Percentiles rank a stretch among this genome's conserved stretches.
These are phyloP conservation scores for Termitomyces sp. DNA, from an alignment of 1,284 basidiomycete genomes.

Conservation along the genomic window DNA sequence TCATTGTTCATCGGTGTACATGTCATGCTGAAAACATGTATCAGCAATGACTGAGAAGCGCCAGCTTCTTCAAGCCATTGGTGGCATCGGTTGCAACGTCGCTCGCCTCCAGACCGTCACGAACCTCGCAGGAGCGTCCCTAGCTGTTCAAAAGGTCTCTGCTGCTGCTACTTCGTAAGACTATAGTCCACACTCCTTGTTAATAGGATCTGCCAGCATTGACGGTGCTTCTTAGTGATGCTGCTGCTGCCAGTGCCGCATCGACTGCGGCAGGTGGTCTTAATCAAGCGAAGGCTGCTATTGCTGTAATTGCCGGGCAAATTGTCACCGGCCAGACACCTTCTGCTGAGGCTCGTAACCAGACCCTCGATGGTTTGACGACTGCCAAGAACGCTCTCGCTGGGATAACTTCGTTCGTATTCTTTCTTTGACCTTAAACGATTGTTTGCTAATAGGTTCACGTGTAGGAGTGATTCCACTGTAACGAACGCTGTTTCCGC, in stretches of 20 bases:
- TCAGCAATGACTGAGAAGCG: constrained; percentile 12
- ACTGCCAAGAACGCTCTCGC: constrained; percentile 19
- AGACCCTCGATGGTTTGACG: constrained; percentile 17
- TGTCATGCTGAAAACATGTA: background rate
- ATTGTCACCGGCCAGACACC: constrained; percentile 16
- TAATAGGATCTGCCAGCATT: background rate
- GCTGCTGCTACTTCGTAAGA: constrained; percentile 8
- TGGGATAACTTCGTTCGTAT: constrained; percentile 19
- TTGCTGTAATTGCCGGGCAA: constrained; percentile 19
- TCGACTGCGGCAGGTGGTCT: constrained; percentile 15
- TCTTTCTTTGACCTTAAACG: background rate
- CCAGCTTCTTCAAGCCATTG: constrained; percentile 14
- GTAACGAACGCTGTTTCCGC: constrained; percentile 17
- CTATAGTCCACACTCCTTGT: background rate
- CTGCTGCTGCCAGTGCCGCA: constrained; percentile 15
- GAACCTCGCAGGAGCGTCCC: constrained; percentile 11
- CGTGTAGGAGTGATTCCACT: constrained; percentile 19
- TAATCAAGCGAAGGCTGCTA: constrained; percentile 16
- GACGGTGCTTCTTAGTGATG: constrained; percentile 11
- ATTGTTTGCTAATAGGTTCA: background rate
- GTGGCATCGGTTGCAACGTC: constrained; percentile 14
- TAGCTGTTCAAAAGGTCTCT: constrained; percentile 11
- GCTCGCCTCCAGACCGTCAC: constrained; percentile 13
- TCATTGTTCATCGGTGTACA: background rate
- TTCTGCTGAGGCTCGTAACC: constrained; percentile 17